Evolutionary conservation across 805 yeast genomes (phyloP).

Genomic region (Pichia eremophila): DNA sequence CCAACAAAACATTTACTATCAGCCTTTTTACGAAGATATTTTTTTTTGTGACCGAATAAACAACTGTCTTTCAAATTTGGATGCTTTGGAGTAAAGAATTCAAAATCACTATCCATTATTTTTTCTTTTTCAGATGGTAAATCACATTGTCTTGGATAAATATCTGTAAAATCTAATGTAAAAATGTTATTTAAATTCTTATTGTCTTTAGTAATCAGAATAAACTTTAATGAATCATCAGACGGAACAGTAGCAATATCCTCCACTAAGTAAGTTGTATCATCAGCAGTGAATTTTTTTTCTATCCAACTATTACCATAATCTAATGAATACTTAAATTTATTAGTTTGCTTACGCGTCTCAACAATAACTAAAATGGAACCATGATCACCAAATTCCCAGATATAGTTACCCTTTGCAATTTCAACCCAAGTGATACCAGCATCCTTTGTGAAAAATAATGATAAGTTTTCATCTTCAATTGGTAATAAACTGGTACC

Average conservation of each 20-base stretch:
- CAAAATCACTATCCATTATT: slow-evolving; percentile 41
- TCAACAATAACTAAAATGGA: slow-evolving; percentile 69
- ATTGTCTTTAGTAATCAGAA: slow-evolving; percentile 49
- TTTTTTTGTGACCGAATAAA: slow-evolving; percentile 61
- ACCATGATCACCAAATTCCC: slow-evolving; percentile 98
- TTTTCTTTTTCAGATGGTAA: slow-evolving; percentile 28
- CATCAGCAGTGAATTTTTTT: slow-evolving; percentile 49
- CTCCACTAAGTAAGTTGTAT: slow-evolving; percentile 35
- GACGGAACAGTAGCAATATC: slow-evolving; percentile 88
- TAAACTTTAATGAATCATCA: slow-evolving; percentile 76
- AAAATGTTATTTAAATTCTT: slow-evolving; percentile 24
- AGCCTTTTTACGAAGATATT: slow-evolving; percentile 48
- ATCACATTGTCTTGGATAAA: slow-evolving; percentile 46
- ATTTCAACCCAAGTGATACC: slow-evolving; percentile 85
- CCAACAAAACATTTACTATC: slow-evolving; percentile 64
- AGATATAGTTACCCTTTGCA: slow-evolving; percentile 62
- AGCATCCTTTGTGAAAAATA: slow-evolving; percentile 82
- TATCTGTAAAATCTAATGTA: slow-evolving; percentile 48
- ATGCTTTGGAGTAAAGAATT: slow-evolving; percentile 51
- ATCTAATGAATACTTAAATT: slow-evolving; percentile 59
- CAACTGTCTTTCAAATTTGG: slow-evolving; percentile 45
- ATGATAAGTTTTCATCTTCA: slow-evolving; percentile 41
- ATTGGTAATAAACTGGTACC: slow-evolving; percentile 45
- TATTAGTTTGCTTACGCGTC: slow-evolving; percentile 46
- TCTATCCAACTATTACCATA: slow-evolving; percentile 73